Conservation (phyloP, 129 eudicot genomes). For the Flaveria trinervia region DNA sequence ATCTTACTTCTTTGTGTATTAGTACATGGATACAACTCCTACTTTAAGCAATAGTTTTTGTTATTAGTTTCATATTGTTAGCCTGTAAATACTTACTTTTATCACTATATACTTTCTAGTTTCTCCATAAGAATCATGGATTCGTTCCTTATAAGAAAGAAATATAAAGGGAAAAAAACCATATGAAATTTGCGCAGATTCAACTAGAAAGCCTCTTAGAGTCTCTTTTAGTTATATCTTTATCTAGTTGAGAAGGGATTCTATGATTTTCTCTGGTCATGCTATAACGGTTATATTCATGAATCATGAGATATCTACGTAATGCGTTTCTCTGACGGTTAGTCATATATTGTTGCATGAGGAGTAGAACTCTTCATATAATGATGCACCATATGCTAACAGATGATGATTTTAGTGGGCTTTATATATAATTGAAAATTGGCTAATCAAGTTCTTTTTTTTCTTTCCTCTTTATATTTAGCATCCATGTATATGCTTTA, state of each 20-base stretch:
- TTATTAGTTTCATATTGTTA: no score
- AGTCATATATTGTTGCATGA: neutral
- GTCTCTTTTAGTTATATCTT: constrained; percentile 5
- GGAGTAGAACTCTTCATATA: constrained; percentile 3
- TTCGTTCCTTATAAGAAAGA: neutral
- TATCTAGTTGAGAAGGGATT: neutral
- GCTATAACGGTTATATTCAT: neutral
- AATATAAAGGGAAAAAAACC: constrained; percentile 4
- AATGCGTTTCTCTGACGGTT: constrained; percentile 3
- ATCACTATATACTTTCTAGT: neutral
- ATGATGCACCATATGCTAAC: constrained; percentile 13
- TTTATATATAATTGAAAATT: neutral
- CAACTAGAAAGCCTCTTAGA: neutral
- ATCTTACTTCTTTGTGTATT: no score
- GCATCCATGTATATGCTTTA: neutral
- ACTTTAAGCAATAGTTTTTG: no score
- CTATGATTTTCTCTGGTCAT: neutral
- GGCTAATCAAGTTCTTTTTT: neutral
- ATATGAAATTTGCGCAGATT: neutral
- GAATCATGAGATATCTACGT: neutral
- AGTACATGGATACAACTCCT: no score
- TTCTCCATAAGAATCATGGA: constrained; percentile 2
- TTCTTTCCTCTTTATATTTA: neutral
- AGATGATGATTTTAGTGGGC: constrained; percentile 3
- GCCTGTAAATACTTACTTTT: neutral